Conservation (phyloP, 371 early-diverging fungal species). For the Zancudomyces culisetae region DNA sequence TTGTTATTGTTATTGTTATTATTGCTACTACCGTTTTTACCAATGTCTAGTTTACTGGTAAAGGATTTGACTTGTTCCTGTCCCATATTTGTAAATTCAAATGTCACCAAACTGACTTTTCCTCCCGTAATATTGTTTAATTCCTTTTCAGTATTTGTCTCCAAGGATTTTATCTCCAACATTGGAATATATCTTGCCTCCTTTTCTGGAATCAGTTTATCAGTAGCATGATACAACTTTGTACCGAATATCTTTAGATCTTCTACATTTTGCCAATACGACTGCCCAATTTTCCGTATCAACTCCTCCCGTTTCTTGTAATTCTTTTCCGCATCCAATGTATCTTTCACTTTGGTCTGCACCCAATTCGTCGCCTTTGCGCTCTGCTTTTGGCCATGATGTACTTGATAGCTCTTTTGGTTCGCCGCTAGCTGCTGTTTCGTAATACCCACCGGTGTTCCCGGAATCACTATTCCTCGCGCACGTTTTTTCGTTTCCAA, state of each 20-base stretch:
- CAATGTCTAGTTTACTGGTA: background rate
- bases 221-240: constrained; percentile 20
- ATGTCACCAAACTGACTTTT: constrained; percentile 14
- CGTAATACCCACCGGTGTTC: constrained; percentile 3
- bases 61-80: constrained; percentile 14
- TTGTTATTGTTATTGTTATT: background rate
- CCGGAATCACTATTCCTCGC: background rate
- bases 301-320: constrained; percentile 16
- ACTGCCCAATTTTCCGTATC: constrained; percentile 21
- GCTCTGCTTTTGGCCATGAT: background rate
- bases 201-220: constrained; percentile 11
- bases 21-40: background rate
- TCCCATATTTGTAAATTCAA: constrained; percentile 23
- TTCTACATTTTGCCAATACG: constrained; percentile 21
- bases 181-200: constrained; percentile 17
- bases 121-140: constrained; percentile 9
- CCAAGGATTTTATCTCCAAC: constrained; percentile 14
- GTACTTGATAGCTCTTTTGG: background rate
- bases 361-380: constrained; percentile 9
- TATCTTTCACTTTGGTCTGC: constrained; percentile 17
- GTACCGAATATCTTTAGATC: constrained; percentile 22
- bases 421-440: too few species aligned
- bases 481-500: background rate
- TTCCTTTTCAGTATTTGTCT: constrained; percentile 6
- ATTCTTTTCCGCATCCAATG: constrained; percentile 23